A percentile compares a stretch with the other conserved stretches of the same genome.
These are phyloP conservation scores for Chloromonas sp. DNA, from an alignment of 163 green algal genomes.

Conservation along the genomic window DNA sequence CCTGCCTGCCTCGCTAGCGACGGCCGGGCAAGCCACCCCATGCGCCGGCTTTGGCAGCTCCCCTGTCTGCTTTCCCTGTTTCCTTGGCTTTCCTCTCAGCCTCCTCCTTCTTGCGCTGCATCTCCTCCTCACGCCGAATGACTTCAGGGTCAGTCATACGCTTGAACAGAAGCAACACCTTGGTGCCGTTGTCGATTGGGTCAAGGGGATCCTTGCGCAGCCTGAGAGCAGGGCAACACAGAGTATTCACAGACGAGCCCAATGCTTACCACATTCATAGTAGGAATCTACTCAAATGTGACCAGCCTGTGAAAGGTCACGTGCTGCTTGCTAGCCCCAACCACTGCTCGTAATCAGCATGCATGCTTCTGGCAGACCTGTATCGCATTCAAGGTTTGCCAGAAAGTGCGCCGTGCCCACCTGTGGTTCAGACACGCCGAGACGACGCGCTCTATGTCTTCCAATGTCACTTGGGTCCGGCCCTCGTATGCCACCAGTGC, in stretches of 20 bases:
- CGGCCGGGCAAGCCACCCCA: conserved; percentile 49
- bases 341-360: too few species aligned
- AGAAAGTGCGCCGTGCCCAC: conserved; percentile 6
- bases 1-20: too few species aligned
- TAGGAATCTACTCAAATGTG: too few species aligned
- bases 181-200: conserved; percentile 79
- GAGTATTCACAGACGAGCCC: too few species aligned
- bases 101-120: conserved; percentile 54
- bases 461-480: conserved; percentile 53
- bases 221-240: conserved; percentile 25
- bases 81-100: conserved; percentile 44
- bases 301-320: too few species aligned
- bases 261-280: too few species aligned
- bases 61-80: conserved; percentile 18
- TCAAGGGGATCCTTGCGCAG: conserved; percentile 91
- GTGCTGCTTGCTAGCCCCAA: too few species aligned
- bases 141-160: conserved; percentile 66
- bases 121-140: conserved; percentile 41
- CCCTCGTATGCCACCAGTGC: conserved; percentile 82
- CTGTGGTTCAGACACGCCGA: conserved; percentile 80
- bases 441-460: conserved; percentile 79
- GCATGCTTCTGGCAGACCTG: too few species aligned
- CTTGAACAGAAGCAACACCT: conserved; percentile 62
- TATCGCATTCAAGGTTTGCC: too few species aligned
- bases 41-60: conserved; percentile 56